Base-by-base conservation (phyloP, 176 grass and related monocot species). In the Lolium multiflorum region DNA sequence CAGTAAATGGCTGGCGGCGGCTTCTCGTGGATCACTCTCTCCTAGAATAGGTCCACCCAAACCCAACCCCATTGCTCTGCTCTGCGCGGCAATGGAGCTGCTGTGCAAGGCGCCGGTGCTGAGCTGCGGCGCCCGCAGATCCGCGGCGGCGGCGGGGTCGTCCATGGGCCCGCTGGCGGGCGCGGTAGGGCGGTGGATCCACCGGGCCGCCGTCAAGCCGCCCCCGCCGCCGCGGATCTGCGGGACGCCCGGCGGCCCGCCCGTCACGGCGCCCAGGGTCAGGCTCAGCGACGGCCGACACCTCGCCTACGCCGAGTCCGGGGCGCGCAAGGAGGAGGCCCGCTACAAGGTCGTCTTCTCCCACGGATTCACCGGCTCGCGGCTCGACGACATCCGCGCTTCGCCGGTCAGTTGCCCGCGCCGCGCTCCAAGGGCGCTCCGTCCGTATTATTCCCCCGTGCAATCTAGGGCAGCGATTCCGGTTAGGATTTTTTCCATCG, bases 271-370 rank as follows among this genome's bases (percentile, higher is more conserved):
- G 88, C 76, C 79, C 5, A 60, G 86, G 94, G 85, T 94, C 18
- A 20, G 86, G 62, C 90, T 97, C 38, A 81, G 81, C 64, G 92
- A 97, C 64, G 94, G 94, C 3, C 75, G 94, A 2, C 91, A 92
- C 88, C 82, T 97, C 66, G 90, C 94, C 3, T 97, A 97, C 88
- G 71, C 86, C 11, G 94, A 94, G 92, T 83, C 86, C 35, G 94
- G 94, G 12, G 94, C 35, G 73, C 59, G 85, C 37, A 94, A 80
- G 88, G 92, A 92, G 52, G 83, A 66, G 28, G 94, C 94, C 46
- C 25, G 86, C 22, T 89, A 79, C 88, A 94, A 81, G 88, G 89
- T 97, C 89, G 84, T 97, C 71, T 62, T 89, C 81, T 92, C 89
- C 90, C 94, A 97, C 67, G 94, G 94, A 4, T 97, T 97, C 80